Evolutionary conservation across 805 yeast genomes (phyloP).

Genomic region (Candida corydali): DNA sequence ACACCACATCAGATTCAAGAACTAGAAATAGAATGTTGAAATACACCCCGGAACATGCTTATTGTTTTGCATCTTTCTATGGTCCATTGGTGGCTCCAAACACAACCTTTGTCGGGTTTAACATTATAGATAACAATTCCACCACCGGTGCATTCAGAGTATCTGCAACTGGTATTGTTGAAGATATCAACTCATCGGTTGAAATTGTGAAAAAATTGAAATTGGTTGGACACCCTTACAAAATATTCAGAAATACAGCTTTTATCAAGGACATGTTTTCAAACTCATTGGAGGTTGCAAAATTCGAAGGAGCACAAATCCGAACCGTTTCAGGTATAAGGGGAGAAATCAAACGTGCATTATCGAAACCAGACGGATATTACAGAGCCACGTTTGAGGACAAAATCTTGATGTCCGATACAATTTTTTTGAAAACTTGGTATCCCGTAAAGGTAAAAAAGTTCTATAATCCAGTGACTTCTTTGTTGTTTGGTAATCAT

Average conservation of each 20-base stretch:
- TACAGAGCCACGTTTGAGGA: slow-evolving; percentile 97
- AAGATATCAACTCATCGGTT: slow-evolving; percentile 82
- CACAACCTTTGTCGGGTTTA: slow-evolving; percentile 95
- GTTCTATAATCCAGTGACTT: slow-evolving; percentile 95
- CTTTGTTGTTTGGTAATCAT: slow-evolving; percentile 73
- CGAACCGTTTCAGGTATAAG: slow-evolving; percentile 96
- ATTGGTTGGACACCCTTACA: slow-evolving; percentile 90
- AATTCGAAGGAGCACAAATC: slow-evolving; percentile 96
- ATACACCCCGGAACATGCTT: slow-evolving; percentile 97
- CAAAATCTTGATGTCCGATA: slow-evolving; percentile 85
- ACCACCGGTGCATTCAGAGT: slow-evolving; percentile 91
- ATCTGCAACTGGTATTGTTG: slow-evolving; percentile 95
- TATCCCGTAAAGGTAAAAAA: slow-evolving; percentile 87
- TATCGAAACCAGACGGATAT: slow-evolving; percentile 91
- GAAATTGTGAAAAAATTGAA: slow-evolving; percentile 96
- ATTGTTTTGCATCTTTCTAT: slow-evolving; percentile 91
- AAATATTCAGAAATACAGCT: slow-evolving; percentile 93
- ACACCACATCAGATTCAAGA: slow-evolving; percentile 95
- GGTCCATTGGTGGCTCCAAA: slow-evolving; percentile 98
- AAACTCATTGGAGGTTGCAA: slow-evolving; percentile 89
- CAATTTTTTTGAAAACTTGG: slow-evolving; percentile 90
- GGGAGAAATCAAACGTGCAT: slow-evolving; percentile 95
- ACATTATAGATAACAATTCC: slow-evolving; percentile 74
- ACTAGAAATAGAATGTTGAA: slow-evolving; percentile 97
- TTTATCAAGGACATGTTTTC: slow-evolving; percentile 96